Conservation (phyloP, 768 basidiomycete genomes). For the Rhodocollybia butyracea region DNA sequence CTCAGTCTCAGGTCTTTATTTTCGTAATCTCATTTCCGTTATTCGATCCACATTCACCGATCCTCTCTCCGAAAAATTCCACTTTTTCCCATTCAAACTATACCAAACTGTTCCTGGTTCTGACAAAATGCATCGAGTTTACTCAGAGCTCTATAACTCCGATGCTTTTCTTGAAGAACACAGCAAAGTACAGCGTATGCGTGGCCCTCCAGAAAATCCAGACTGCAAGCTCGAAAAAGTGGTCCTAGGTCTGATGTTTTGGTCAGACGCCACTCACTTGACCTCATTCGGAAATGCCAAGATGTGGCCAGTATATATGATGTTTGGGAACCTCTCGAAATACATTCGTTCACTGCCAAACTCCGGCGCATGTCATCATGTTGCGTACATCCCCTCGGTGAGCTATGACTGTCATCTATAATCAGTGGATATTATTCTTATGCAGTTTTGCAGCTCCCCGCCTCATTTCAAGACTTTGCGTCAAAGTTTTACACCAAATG, state of each 20-base stretch:
- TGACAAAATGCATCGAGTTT: no score
- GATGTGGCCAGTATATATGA: conserved; percentile 39
- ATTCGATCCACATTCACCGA: no score
- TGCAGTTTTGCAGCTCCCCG: conserved; percentile 23
- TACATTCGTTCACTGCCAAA: conserved; percentile 26
- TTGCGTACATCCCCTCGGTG: conserved; percentile 38
- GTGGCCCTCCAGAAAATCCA: conserved; percentile 10
- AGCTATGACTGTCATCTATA: no score
- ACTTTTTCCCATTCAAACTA: no score
- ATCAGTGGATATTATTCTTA: neutral
- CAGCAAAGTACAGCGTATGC: no score
- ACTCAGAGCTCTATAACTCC: no score
- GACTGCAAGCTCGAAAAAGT: conserved; percentile 18
- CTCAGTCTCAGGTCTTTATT: no score
- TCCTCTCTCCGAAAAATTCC: no score
- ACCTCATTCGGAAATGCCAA: conserved; percentile 29
- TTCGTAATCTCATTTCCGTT: no score
- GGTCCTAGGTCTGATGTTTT: conserved; percentile 26
- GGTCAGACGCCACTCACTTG: conserved; percentile 34
- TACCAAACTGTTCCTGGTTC: no score
- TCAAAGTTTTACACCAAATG: neutral
- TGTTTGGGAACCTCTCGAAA: conserved; percentile 36
- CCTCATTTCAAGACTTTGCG: conserved; percentile 23
- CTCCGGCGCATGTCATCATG: conserved; percentile 28
- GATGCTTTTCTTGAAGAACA: no score